Evolutionary conservation across 108 stramenopile genomes (phyloP).

Genomic region (Cyclostephanos tholiformis): DNA sequence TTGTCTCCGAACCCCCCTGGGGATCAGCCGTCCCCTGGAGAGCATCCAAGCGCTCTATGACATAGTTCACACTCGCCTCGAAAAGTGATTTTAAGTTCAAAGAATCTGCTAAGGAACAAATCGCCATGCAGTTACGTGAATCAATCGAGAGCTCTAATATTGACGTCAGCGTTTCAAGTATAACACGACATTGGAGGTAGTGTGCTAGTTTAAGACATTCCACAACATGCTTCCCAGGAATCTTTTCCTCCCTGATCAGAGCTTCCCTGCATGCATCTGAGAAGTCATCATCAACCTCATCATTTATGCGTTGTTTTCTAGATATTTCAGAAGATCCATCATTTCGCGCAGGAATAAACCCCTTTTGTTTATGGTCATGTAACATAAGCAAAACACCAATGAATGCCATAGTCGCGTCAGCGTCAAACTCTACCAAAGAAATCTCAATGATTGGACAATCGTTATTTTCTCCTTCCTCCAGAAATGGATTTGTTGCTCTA

Average conservation of each 20-base stretch:
- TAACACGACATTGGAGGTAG: conserved; percentile 67
- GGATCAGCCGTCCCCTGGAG: conserved; percentile 18
- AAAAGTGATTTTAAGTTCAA: conserved; percentile 58
- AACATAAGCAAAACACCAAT: conserved; percentile 19
- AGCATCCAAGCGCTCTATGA: conserved; percentile 42
- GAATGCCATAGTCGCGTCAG: conserved; percentile 26
- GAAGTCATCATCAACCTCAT: conserved; percentile 1
- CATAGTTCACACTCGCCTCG: conserved; percentile 56
- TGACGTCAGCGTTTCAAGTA: conserved; percentile 48
- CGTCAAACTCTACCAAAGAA: conserved; percentile 45
- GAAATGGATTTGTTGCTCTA: neutral
- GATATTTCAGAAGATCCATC: neutral
- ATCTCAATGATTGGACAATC: conserved; percentile 28
- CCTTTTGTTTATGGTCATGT: conserved; percentile 15
- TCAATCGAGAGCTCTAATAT: conserved; percentile 58
- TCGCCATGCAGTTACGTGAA: conserved; percentile 67
- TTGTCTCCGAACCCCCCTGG: conserved; percentile 1
- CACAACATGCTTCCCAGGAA: conserved; percentile 45
- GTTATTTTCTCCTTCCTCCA: neutral
- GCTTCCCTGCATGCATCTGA: conserved; percentile 15
- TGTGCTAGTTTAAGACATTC: conserved; percentile 74
- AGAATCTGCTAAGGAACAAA: conserved; percentile 77
- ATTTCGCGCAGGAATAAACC: neutral
- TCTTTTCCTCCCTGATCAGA: conserved; percentile 31
- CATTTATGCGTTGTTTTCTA: conserved; percentile 5